Conservation (phyloP, 805 yeast genomes). For the Nakazawaea sp. region DNA sequence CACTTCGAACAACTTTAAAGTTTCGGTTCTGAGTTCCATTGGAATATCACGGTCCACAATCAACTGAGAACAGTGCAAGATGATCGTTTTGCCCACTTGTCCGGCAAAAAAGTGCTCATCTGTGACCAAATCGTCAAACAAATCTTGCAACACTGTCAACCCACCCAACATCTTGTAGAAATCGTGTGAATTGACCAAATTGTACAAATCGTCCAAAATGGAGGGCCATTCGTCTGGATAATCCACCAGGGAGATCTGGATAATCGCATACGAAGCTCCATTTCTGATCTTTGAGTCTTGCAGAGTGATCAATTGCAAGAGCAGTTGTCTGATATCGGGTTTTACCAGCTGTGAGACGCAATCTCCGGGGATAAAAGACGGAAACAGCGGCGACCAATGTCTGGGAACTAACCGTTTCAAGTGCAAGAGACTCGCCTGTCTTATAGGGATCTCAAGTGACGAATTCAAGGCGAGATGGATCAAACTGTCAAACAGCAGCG, state of each 20-base stretch:
- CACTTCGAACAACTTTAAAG: constrained; percentile 44
- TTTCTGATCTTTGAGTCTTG: constrained; percentile 54
- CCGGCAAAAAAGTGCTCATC: constrained; percentile 83
- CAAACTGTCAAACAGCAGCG: constrained; percentile 35
- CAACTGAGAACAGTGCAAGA: constrained; percentile 40
- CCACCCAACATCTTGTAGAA: constrained; percentile 43
- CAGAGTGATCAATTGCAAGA: constrained; percentile 42
- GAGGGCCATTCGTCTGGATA: constrained; percentile 96
- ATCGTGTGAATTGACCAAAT: constrained; percentile 23
- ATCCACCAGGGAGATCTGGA: constrained; percentile 82
- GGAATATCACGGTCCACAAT: constrained; percentile 23
- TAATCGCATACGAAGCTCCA: constrained; percentile 66
- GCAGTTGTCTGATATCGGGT: constrained; percentile 35
- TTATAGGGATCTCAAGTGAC: constrained; percentile 24
- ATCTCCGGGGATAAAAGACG: constrained; percentile 58
- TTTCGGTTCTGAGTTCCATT: constrained; percentile 37
- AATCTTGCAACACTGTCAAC: constrained; percentile 57
- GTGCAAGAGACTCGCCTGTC: constrained; percentile 63
- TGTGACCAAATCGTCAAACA: constrained; percentile 79
- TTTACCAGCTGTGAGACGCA: constrained; percentile 46
- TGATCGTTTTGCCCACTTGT: constrained; percentile 53
- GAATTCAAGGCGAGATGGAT: constrained; percentile 31
- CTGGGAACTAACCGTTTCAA: constrained; percentile 61
- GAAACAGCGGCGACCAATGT: constrained; percentile 82
- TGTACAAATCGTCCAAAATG: constrained; percentile 43